Conservation (phyloP, 1,139 yeast species). For the Zygosaccharomyces sapae region DNA sequence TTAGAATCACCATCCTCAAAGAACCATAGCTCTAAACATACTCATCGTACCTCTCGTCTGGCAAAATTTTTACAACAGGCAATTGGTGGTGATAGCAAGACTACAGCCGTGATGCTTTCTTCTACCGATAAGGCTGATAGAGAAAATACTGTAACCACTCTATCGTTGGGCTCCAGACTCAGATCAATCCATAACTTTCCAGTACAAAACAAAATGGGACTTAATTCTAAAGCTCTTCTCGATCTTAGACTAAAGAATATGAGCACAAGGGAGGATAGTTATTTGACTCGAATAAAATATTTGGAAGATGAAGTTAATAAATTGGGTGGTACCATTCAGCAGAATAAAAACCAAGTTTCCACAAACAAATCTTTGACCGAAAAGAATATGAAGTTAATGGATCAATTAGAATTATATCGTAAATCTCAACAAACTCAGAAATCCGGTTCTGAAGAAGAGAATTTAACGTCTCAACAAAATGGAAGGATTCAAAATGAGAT, state of each 20-base stretch:
- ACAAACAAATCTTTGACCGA: slow-evolving; percentile 40
- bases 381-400: slow-evolving; percentile 45
- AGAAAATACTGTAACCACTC: slow-evolving; percentile 68
- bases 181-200: slow-evolving; percentile 67
- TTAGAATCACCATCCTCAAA: slow-evolving; percentile 32
- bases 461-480: slow-evolving; percentile 7
- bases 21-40: slow-evolving; percentile 47
- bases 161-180: slow-evolving; percentile 78
- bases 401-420: slow-evolving; percentile 41
- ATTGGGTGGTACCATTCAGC: slow-evolving; percentile 41
- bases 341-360: slow-evolving; percentile 40
- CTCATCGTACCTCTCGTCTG: slow-evolving; percentile 78
- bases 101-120: slow-evolving; percentile 73
- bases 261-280: slow-evolving; percentile 46
- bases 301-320: slow-evolving; percentile 49
- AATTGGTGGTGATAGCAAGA: slow-evolving; percentile 81
- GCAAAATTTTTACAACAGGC: slow-evolving; percentile 85
- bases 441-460: slow-evolving; percentile 2
- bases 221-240: slow-evolving; percentile 55
- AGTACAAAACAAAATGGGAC: slow-evolving; percentile 58
- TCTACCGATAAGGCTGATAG: slow-evolving; percentile 63
- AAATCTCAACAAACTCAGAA: slow-evolving; percentile 25
- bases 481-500: slow-evolving; percentile 1
- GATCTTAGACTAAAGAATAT: slow-evolving; percentile 45
- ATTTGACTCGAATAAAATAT: slow-evolving; percentile 43